A percentile compares a stretch with the other conserved stretches of the same genome.
Conservation (phyloP, 148 eudicot species). For the Arbutus unedo region DNA sequence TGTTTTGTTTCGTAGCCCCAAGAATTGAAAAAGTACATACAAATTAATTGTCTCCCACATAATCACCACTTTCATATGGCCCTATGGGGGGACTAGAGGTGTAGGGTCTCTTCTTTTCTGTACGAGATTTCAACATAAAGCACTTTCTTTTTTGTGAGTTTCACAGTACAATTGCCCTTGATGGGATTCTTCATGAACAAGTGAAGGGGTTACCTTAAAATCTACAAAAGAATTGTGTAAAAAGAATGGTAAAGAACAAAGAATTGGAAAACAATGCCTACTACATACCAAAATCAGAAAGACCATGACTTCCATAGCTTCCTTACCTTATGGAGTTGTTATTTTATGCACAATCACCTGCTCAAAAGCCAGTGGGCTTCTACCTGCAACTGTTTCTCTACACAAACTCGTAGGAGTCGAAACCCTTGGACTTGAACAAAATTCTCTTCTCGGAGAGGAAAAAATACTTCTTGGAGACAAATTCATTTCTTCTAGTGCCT, state of each 20-base stretch:
- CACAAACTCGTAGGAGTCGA: constrained; percentile 18
- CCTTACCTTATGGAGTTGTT: not conserved
- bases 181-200: not conserved
- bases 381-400: constrained; percentile 26
- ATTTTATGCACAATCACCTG: not conserved
- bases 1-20: too few relatives aligned
- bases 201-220: not conserved
- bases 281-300: not conserved
- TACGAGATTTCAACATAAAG: not conserved
- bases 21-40: too few relatives aligned
- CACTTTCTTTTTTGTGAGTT: not conserved
- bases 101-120: too few relatives aligned
- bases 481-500: constrained; percentile 82
- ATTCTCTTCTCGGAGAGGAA: constrained; percentile 23
- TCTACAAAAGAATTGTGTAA: constrained; percentile 5
- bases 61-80: too few relatives aligned
- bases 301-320: not conserved
- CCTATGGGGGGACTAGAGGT: too few relatives aligned
- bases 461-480: constrained; percentile 56
- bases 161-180: not conserved
- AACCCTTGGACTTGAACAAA: constrained; percentile 18
- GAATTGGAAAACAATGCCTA: constrained; percentile 8
- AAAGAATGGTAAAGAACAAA: constrained; percentile 9
- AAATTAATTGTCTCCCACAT: too few relatives aligned
- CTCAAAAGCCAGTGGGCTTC: constrained; percentile 32